Percentiles rank a stretch among this genome's conserved stretches.
Evolutionary conservation across 2,329 filamentous ascomycete genomes (phyloP).

Genomic region (Fusarium pininemorale): DNA sequence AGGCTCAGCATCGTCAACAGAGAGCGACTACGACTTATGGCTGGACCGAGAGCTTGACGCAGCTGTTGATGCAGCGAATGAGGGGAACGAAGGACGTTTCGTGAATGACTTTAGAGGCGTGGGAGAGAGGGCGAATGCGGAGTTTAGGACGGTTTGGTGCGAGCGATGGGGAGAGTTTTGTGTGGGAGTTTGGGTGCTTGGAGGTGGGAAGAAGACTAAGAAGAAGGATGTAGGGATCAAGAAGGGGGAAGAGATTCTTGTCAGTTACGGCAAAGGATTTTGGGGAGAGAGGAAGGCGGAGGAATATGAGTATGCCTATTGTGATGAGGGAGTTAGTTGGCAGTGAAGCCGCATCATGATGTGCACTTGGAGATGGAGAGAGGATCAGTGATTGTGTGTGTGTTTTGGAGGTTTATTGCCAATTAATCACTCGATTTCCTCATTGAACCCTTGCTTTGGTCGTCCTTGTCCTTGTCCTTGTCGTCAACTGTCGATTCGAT

Average conservation of each 20-base stretch:
- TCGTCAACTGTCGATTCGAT: neutral
- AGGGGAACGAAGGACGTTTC: conserved; percentile 72
- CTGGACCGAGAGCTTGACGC: conserved; percentile 65
- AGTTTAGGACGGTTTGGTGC: conserved; percentile 69
- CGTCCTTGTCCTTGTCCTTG: neutral
- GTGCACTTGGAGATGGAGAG: neutral
- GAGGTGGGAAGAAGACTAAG: conserved; percentile 31
- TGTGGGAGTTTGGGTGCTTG: conserved; percentile 67
- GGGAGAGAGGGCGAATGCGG: conserved; percentile 61
- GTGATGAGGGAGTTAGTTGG: conserved; percentile 2
- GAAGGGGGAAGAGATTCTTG: conserved; percentile 71
- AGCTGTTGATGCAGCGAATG: conserved; percentile 66
- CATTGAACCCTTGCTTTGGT: neutral
- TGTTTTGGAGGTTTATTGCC: neutral
- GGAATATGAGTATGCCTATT: conserved; percentile 8
- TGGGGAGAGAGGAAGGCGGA: conserved; percentile 58
- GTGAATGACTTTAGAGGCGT: conserved; percentile 74
- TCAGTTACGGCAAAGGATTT: conserved; percentile 75
- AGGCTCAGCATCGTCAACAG: conserved; percentile 39
- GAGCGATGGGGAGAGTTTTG: conserved; percentile 58
- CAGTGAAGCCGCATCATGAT: neutral
- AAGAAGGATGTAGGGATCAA: conserved; percentile 51
- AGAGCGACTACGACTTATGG: conserved; percentile 70
- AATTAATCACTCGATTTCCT: accelerated
- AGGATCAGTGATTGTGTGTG: neutral